These are phyloP conservation scores for Bipolaris bicolor DNA, from an alignment of 2,329 filamentous ascomycete genomes.

Conservation along the genomic window DNA sequence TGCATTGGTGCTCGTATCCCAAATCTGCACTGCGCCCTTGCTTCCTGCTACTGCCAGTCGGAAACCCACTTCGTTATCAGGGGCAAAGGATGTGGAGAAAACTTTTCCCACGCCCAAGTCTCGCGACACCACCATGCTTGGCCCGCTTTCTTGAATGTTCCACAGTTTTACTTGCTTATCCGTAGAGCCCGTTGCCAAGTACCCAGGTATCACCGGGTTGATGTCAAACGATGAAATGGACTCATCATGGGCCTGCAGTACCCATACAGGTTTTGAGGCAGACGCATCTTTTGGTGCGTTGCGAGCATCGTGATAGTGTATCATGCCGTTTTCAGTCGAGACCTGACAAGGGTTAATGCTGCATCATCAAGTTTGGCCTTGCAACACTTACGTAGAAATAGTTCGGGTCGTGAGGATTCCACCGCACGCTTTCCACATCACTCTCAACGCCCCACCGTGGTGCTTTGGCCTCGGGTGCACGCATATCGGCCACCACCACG, in stretches of 20 bases:
- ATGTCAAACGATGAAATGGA: conserved; percentile 91
- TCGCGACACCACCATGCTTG: conserved; percentile 87
- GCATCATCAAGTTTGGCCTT: not conserved
- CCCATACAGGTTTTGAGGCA: conserved; percentile 86
- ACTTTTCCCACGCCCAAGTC: conserved; percentile 95
- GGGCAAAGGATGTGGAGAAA: conserved; percentile 88
- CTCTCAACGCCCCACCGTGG: conserved; percentile 93
- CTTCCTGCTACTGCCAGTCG: conserved; percentile 91
- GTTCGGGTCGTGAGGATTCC: conserved; percentile 92
- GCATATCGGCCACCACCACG: conserved; percentile 94
- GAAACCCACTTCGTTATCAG: conserved; percentile 89
- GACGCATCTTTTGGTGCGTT: conserved; percentile 74
- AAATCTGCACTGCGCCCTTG: conserved; percentile 89
- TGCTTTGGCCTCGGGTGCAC: conserved; percentile 80
- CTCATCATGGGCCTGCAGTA: conserved; percentile 92
- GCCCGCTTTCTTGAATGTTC: conserved; percentile 82
- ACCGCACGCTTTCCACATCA: conserved; percentile 89
- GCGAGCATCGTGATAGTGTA: conserved; percentile 90
- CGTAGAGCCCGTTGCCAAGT: conserved; percentile 89
- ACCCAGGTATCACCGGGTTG: conserved; percentile 87
- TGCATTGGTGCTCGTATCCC: conserved; percentile 94
- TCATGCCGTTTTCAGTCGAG: conserved; percentile 86
- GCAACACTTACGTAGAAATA: conserved; percentile 76
- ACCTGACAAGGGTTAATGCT: conserved; percentile 42
- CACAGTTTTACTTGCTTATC: conserved; percentile 97